These are phyloP conservation scores for Chrysanthemum makinoi DNA, from an alignment of 129 eudicot species.

Conservation along the genomic window DNA sequence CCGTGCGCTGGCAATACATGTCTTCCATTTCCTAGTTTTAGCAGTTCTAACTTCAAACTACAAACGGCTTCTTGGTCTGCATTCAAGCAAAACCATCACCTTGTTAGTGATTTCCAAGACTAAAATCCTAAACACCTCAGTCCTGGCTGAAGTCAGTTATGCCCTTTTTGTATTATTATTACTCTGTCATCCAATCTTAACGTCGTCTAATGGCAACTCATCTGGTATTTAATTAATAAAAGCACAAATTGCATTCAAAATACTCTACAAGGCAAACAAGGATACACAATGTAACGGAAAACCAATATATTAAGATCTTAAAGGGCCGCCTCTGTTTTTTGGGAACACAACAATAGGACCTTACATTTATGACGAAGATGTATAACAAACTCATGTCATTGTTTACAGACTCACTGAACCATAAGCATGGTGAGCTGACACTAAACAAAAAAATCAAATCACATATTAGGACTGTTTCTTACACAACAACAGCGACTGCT, in stretches of 20 bases:
- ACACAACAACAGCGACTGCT: conserved; percentile 55
- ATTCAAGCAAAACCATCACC: conserved; percentile 6
- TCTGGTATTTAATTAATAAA: not conserved
- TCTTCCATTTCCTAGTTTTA: conserved; percentile 1
- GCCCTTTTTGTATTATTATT: not conserved
- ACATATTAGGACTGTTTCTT: conserved; percentile 29
- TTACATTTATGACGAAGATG: conserved; percentile 31
- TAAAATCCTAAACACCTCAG: not conserved
- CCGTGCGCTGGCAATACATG: not conserved
- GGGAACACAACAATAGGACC: conserved; percentile 31
- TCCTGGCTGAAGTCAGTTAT: not conserved
- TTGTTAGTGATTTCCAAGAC: conserved; percentile 1
- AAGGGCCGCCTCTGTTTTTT: conserved; percentile 8
- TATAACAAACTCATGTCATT: conserved; percentile 47
- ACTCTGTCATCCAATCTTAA: no score
- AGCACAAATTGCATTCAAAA: not conserved
- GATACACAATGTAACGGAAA: not conserved
- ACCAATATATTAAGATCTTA: conserved; percentile 22
- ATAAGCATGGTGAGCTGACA: conserved; percentile 24
- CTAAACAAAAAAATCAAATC: conserved; percentile 28
- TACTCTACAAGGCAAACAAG: not conserved
- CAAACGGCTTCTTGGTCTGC: conserved; percentile 24
- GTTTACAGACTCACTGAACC: conserved; percentile 39
- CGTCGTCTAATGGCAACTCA: not conserved
- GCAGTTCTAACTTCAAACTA: conserved; percentile 18